These are phyloP conservation scores for Aspergillus baeticus DNA, from an alignment of 495 filamentous ascomycete genomes.

Conservation along the genomic window DNA sequence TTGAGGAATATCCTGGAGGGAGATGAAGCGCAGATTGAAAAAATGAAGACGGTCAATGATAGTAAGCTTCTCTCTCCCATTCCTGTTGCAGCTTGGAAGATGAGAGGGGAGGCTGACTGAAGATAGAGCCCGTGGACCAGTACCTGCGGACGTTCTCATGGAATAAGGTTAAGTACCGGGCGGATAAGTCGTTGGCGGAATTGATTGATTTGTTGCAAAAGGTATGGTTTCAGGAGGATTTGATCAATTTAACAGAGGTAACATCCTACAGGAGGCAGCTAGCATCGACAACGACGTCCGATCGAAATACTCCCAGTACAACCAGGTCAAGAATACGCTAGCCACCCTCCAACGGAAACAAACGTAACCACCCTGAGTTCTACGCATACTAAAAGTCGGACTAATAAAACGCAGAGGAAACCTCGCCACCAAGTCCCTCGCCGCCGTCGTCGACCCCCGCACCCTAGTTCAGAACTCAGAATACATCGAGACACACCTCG, in stretches of 20 bases:
- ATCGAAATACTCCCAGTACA: constrained; percentile 89
- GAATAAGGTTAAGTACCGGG: constrained; percentile 96
- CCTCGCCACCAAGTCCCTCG: constrained; percentile 88
- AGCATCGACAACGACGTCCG: constrained; percentile 95
- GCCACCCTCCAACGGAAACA: constrained; percentile 79
- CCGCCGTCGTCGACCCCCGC: constrained; percentile 77
- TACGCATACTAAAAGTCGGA: neutral
- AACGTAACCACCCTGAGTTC: constrained; percentile 53
- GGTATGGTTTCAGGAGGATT: constrained; percentile 41
- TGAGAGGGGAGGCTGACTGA: constrained; percentile 8
- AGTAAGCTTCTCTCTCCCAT: constrained; percentile 55
- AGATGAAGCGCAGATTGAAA: constrained; percentile 75
- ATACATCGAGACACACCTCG: constrained; percentile 91
- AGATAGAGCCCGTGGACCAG: constrained; percentile 82
- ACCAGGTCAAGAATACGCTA: constrained; percentile 78
- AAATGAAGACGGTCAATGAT: constrained; percentile 94
- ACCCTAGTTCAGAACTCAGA: constrained; percentile 85
- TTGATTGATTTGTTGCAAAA: constrained; percentile 84
- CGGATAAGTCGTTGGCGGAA: constrained; percentile 83
- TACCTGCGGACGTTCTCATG: constrained; percentile 87
- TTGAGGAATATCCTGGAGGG: constrained; percentile 75
- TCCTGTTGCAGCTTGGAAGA: neutral
- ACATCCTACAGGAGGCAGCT: constrained; percentile 62
- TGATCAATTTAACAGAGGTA: neutral
- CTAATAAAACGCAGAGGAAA: constrained; percentile 66